Evolutionary conservation across 176 grass and related monocot species (phyloP), one percentile per base, ranked within the genome.

Genomic region (Oryza coarctata): DNA sequence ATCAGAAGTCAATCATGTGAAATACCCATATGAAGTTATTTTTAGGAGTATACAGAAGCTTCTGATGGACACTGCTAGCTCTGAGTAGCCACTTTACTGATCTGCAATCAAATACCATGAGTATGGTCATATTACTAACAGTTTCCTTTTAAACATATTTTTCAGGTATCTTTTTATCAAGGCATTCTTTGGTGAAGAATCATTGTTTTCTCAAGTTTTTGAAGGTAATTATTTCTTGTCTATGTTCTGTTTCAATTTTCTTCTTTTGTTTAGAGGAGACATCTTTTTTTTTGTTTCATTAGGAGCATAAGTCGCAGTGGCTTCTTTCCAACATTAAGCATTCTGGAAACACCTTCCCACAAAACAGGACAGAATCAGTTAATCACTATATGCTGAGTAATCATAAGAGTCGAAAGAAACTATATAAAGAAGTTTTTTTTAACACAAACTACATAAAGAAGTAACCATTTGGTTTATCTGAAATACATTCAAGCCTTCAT

Each of bases 41-140:
- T 97, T 97, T 86, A 94, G 91, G 71, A 97, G 94, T 73, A 63
- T 94, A 43, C 91, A 94, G 58, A 97, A 97, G 30, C 94, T 97
- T 87, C 74, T 94, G 87, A 97, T 97, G 87, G 94, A 97, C 84
- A 94, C 94, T 71, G 91, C 91, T 63, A 94, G 88, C 72, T 97
- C 94, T 79, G 91, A 97, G 94, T 97, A 92, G 49, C 4, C 72
- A 91, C 66, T 40, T 43, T 60, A 77, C 71, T 35, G 43, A 44
- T 66, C 57, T 80, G 38, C 25, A 63, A 45, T 73, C 10, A 77
- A 64, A 43, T 41, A 66, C 5, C 9, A 65, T 30, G 61, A 25
- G 1, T 63, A 80, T 68, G 12, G 43, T 74, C 64, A 85, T 6
- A 50, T 57, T 89, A 63, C 13, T 76, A 27, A 89, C 38, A 75